phyloP scores from a whole-genome alignment of 331 rosid genomes.

The Stylosanthes scabra region DNA sequence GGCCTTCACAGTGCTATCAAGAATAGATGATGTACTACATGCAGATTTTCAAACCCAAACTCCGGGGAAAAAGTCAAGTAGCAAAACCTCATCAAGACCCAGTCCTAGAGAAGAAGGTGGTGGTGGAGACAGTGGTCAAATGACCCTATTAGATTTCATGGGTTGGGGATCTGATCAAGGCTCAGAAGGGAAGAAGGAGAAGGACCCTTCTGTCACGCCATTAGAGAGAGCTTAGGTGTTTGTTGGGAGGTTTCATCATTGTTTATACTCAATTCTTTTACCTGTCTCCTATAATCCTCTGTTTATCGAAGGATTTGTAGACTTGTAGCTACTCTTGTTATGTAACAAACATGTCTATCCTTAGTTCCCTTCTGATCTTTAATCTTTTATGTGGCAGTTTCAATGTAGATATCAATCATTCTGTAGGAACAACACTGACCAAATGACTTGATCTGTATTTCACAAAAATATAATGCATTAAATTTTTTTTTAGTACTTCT shows the following conservation, averaged over 20 bases:
- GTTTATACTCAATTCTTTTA: constrained; percentile 24
- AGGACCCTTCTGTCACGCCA: constrained; percentile 64
- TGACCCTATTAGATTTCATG: constrained; percentile 94
- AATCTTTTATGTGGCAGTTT: constrained; percentile 1
- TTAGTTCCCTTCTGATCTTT: constrained; percentile 3
- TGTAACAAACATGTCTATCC: not conserved
- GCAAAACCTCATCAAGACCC: constrained; percentile 42
- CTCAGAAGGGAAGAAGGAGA: constrained; percentile 45
- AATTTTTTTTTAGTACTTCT: not conserved
- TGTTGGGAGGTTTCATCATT: constrained; percentile 36
- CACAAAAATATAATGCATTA: not conserved
- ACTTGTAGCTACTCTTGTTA: constrained; percentile 39
- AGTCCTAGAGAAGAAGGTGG: constrained; percentile 48
- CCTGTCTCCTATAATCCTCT: constrained; percentile 15
- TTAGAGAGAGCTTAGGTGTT: constrained; percentile 36
- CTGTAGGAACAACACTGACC: not conserved
- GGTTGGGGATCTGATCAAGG: constrained; percentile 75
- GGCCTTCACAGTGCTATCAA: constrained; percentile 93
- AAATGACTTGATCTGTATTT: constrained; percentile 2
- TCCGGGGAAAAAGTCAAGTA: too few species aligned
- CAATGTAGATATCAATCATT: constrained; percentile 6
- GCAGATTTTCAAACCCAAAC: constrained; percentile 75
- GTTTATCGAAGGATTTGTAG: constrained; percentile 44
- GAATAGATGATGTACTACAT: constrained; percentile 93
- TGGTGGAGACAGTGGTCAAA: constrained; percentile 40